Evolutionary conservation across 129 eudicot genomes (phyloP).

Genomic region (Saposhnikovia divaricata): DNA sequence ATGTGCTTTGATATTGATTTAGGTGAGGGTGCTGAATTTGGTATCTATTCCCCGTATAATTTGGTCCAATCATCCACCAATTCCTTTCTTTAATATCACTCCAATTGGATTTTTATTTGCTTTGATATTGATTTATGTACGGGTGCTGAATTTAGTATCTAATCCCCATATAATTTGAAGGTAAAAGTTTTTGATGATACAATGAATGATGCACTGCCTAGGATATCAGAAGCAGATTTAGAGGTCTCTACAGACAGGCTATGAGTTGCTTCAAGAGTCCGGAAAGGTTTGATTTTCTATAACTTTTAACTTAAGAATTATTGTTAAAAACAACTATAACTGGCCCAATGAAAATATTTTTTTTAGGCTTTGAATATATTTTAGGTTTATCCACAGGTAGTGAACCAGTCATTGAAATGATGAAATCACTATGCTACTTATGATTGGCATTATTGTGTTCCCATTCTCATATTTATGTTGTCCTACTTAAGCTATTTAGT

Average conservation of each 20-base stretch:
- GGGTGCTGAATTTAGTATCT: neutral
- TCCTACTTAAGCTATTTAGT: too few relatives aligned
- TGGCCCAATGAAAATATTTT: too few relatives aligned
- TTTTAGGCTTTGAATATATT: too few relatives aligned
- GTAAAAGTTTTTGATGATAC: constrained; percentile 59
- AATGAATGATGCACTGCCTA: constrained; percentile 41
- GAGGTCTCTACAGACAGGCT: constrained; percentile 65
- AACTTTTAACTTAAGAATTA: neutral
- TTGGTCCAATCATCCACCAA: neutral
- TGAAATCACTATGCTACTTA: too few relatives aligned
- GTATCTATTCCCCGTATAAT: neutral
- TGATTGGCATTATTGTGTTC: too few relatives aligned
- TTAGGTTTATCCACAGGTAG: too few relatives aligned
- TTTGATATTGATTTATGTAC: neutral
- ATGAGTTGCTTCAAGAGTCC: constrained; percentile 89
- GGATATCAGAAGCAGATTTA: constrained; percentile 62
- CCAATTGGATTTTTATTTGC: neutral
- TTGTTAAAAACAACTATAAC: too few relatives aligned
- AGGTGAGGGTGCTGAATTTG: neutral
- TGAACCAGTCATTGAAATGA: too few relatives aligned
- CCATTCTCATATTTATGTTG: too few relatives aligned
- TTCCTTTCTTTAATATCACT: neutral
- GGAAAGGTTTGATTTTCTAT: constrained; percentile 58
- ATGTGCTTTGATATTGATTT: neutral
- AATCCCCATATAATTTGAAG: constrained; percentile 16